Evolutionary conservation across 169 alveolate genomes (phyloP).

Genomic region (Plasmodium berghei): DNA sequence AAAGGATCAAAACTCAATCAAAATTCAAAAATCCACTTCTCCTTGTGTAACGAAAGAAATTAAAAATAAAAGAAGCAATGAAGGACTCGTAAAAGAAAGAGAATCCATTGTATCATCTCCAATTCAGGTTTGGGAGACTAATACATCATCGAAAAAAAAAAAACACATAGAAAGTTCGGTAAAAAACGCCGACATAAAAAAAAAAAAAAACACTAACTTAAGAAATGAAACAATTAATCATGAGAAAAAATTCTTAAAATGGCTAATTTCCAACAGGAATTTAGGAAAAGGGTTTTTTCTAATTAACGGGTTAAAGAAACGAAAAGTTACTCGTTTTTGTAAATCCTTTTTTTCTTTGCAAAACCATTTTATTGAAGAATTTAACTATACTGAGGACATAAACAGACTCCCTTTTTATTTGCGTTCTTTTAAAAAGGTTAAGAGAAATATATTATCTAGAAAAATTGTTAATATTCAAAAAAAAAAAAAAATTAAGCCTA

Average conservation of each 20-base stretch:
- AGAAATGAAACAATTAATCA: slow-evolving; percentile 2
- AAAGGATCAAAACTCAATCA: neutral
- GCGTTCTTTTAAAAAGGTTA: slow-evolving; percentile 14
- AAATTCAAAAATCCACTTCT: neutral
- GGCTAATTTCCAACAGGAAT: slow-evolving; percentile 38
- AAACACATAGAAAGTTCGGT: neutral
- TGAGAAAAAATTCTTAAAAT: slow-evolving; percentile 16
- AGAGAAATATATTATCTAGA: slow-evolving; percentile 15
- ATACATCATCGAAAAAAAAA: neutral
- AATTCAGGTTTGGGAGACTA: neutral
- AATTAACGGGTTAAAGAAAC: slow-evolving; percentile 45
- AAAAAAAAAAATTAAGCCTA: neutral
- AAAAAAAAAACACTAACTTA: neutral
- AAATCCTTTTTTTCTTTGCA: slow-evolving; percentile 37
- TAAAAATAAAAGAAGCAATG: neutral
- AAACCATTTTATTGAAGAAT: slow-evolving; percentile 20
- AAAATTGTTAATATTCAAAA: slow-evolving; percentile 20
- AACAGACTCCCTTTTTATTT: neutral
- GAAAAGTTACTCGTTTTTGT: slow-evolving; percentile 28
- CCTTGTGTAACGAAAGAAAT: too few relatives aligned
- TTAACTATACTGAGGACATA: neutral
- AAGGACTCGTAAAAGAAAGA: neutral
- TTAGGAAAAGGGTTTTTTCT: slow-evolving; percentile 71
- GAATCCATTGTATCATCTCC: neutral
- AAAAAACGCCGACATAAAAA: neutral